Conservation (phyloP, 2,329 filamentous ascomycete genomes). For the Monilinia polystroma region DNA sequence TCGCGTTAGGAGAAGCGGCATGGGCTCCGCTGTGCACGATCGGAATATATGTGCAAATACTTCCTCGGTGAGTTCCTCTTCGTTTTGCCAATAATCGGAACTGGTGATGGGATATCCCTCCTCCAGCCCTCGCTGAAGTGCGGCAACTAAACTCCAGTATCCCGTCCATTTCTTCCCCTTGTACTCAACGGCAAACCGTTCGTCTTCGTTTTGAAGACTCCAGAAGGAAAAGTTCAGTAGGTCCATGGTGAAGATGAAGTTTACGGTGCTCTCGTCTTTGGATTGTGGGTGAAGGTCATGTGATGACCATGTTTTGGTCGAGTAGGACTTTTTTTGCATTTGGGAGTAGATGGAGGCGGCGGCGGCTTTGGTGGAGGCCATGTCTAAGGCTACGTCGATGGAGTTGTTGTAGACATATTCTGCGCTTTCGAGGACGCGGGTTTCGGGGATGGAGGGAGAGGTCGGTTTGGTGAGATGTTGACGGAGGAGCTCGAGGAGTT, state of each 20-base stretch:
- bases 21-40: constrained; percentile 80
- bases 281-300: constrained; percentile 86
- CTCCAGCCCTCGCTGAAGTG: constrained; percentile 81
- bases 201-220: constrained; percentile 65
- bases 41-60: constrained; percentile 76
- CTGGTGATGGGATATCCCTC: constrained; percentile 86
- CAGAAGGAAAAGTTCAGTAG: constrained; percentile 96
- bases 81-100: constrained; percentile 80
- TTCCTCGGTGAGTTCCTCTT: constrained; percentile 73
- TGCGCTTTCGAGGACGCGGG: constrained; percentile 76
- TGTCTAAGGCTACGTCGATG: constrained; percentile 88
- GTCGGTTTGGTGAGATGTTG: constrained; percentile 67
- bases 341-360: constrained; percentile 74
- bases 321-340: constrained; percentile 84
- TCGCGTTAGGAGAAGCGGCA: constrained; percentile 78
- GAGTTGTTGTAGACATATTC: constrained; percentile 89
- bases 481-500: constrained; percentile 81
- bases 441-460: constrained; percentile 63
- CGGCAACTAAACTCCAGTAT: constrained; percentile 91
- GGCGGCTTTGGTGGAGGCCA: constrained; percentile 76
- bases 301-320: constrained; percentile 79
- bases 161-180: constrained; percentile 81
- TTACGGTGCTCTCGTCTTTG: constrained; percentile 75
- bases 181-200: constrained; percentile 82
- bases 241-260: constrained; percentile 98